phyloP scores from a whole-genome alignment of 2,329 filamentous ascomycete genomes.

The Nigrospora sphaerica region DNA sequence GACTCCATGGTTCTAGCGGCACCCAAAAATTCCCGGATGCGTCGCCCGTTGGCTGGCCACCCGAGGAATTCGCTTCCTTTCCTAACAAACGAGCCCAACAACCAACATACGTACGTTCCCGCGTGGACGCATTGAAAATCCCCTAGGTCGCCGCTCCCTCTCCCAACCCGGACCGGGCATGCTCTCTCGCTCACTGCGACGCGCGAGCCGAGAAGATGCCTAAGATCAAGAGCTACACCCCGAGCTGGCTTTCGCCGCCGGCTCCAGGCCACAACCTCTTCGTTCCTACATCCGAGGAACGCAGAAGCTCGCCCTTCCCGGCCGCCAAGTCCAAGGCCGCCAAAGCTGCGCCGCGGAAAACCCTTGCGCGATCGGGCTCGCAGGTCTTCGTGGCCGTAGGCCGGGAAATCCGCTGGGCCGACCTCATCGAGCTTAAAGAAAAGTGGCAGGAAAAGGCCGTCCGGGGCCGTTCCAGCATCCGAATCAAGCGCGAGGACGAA shows the following conservation, averaged over 20 bases:
- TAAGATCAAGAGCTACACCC: constrained; percentile 77
- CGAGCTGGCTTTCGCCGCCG: constrained; percentile 76
- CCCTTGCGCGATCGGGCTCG: constrained; percentile 73
- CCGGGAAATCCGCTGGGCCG: constrained; percentile 86
- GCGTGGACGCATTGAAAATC: too few relatives aligned
- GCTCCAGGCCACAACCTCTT: constrained; percentile 77
- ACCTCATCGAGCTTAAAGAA: constrained; percentile 74
- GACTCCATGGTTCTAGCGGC: not conserved
- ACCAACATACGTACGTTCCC: too few relatives aligned
- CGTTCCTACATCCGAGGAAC: constrained; percentile 34
- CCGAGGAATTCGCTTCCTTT: not conserved
- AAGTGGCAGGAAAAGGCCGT: constrained; percentile 34
- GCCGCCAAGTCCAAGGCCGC: constrained; percentile 34
- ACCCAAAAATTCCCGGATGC: constrained; percentile 2
- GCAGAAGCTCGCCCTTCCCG: constrained; percentile 27
- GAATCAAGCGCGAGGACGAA: constrained; percentile 43
- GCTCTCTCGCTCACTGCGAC: too few relatives aligned
- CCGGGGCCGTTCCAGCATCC: constrained; percentile 22
- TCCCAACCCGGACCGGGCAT: too few relatives aligned
- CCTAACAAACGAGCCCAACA: not conserved
- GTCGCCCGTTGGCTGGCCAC: not conserved
- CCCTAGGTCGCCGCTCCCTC: too few relatives aligned
- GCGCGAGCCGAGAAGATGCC: constrained; percentile 53
- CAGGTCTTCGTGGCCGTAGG: constrained; percentile 87
- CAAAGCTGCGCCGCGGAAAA: constrained; percentile 46